Evolutionary conservation across 2,329 filamentous ascomycete genomes (phyloP), one percentile per base, ranked within the genome.

Genomic region (Fusarium equiseti): DNA sequence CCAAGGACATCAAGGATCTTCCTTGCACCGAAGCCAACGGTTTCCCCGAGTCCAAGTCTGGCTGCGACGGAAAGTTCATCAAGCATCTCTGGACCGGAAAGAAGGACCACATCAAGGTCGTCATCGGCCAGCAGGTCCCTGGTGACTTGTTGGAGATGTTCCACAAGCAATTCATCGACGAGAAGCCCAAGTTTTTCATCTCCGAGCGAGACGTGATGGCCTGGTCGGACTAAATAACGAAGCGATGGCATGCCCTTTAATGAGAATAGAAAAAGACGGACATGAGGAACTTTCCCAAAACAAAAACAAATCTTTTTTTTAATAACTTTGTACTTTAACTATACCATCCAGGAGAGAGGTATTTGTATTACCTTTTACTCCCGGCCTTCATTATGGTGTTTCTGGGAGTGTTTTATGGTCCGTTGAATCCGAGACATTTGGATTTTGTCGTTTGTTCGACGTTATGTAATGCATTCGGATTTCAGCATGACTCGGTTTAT

Each of bases 71-170:
- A 38, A 77, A 76, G 43, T 81, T 84, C 59, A 79, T 84, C 63
- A 79, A 81, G 66, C 82, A 84, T 68, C 70, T 83, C 63, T 84
- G 82, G 82, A 82, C 79, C 1, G 78, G 79, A 67, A 84, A 84
- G 74, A 66, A 77, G 50, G 72, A 76, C 46, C 75, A 79, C 66
- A 80, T 83, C 70, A 83, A 82, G 76, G 69, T 79, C 9, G 79
- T 79, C 54, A 79, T 83, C 8, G 79, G 77, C 24, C 70, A 79
- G 38, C 80, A 82, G 54, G 67, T 82, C 29, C 81, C 81, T 6
- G 81, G 81, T 9, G 74, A 74, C 8, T 76, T 77, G 31, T 71
- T 82, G 16, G 75, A 77, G 48, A 71, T 79, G 13, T 80, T 82
- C 63, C 81, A 82, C 74, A 70, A 76, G 48, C 75, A 80, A 31